Evolutionary conservation across 768 basidiomycete species (phyloP), one percentile per base, ranked within the genome.

Genomic region (Flagelloscypha sp.): DNA sequence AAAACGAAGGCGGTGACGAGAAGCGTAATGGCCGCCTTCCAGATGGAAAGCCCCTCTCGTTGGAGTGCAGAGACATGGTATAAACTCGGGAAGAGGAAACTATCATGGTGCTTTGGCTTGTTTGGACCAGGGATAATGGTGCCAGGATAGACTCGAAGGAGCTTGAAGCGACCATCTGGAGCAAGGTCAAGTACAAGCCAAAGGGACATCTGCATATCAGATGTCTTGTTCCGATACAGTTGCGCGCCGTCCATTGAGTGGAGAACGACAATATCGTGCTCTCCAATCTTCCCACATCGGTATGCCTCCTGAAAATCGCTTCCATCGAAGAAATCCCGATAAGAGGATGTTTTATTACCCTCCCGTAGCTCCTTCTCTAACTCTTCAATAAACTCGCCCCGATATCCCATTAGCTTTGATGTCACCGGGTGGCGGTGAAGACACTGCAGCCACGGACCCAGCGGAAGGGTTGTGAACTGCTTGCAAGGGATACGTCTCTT

Each of bases 401-500:
- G 44, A 24, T 53, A 51, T 2, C 10, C 23, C 30, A 53, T 46
- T 2, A 30, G 40, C 5, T 39, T 13, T 0, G 59, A 43, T 19
- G 44, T 47, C 6, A 40, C 32, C 3, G 39, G 42, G 15, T 16
- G 41, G 0, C 48, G 20, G 5, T 49, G 46, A 0, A 53, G 41
- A 0, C 62, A 55, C 23, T 66, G 65, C 0, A 62, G 32, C 24
- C 63, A 62, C 0, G 59, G 59, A 6, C 60, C 60, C 6, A 65
- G 29, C 0, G 50, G 61, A 2, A 65, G 52, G 0, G 59, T 65
- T 0, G 27, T 39, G 9, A 57, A 58, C 4, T 52, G 37, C 10
- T 59, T 46, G 1, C 52, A 47, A 0, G 66, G 47, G 1, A 59
- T 41, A 33, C 57, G 55, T 4, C 29, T 21, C 0, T 13, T 11